Evolutionary conservation across 2,329 filamentous ascomycete species (phyloP), one percentile per base, ranked within the genome.

Genomic region (Thielaviopsis euricoi): DNA sequence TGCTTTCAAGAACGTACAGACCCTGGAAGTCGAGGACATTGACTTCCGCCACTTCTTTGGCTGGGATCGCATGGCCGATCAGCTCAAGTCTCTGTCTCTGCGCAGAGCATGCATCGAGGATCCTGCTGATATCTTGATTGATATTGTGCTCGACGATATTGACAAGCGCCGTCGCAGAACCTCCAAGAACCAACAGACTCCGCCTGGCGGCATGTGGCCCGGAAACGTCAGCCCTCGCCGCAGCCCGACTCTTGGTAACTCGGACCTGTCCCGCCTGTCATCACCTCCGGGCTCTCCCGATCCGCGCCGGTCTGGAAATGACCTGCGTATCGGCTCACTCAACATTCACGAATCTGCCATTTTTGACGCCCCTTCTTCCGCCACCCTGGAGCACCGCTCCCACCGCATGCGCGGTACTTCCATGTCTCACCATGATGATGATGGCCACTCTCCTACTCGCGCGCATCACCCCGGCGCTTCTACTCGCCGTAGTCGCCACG

Each of bases 1-100:
- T 69, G 87, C 87, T 9, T 97, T 98, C 79, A 97, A 98, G 73
- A 98, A 97, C 64, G 75, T 97, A 57, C 91, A 91, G 71, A 86
- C 89, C 22, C 77, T 98, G 62, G 93, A 98, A 70, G 87, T 98
- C 56, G 90, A 85, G 72, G 90, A 94, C 71, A 86, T 97, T 67
- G 93, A 98, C 70, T 96, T 95, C 68, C 83, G 93, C 61, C 90
- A 95, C 65, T 96, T 97, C 72, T 95, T 89, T 71, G 93, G 93
- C 59, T 98, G 93, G 93, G 91, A 98, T 68, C 83, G 87, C 60
- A 73, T 97, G 58, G 87, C 93, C 9, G 93, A 98, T 67, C 90
- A 96, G 69, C 74, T 98, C 62, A 84, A 89, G 60, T 94, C 89
- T 62, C 76, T 98, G 62, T 93, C 87, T 2, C 76, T 98, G 63